Evolutionary conservation across 2,329 filamentous ascomycete genomes (phyloP).

Genomic region (Bipolaris gigantea): DNA sequence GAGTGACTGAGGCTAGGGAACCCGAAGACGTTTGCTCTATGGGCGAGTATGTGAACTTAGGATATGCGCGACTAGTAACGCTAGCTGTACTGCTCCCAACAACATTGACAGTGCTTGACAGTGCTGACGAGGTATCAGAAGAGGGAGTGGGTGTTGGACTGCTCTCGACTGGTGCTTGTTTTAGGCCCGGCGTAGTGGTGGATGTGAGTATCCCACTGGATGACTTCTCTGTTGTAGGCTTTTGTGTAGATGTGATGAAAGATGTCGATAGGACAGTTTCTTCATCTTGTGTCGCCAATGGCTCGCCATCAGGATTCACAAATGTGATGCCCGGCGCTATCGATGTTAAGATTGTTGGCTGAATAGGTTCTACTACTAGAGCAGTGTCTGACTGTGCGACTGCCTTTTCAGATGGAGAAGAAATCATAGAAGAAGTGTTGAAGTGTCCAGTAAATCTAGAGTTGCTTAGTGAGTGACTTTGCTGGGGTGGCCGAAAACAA

Average conservation of each 20-base stretch:
- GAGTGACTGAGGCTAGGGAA: constrained; percentile 9
- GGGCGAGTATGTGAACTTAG: constrained; percentile 33
- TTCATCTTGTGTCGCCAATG: constrained; percentile 34
- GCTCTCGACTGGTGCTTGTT: constrained; percentile 10
- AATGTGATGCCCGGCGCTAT: constrained; percentile 39
- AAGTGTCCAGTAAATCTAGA: constrained; percentile 32
- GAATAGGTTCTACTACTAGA: constrained; percentile 39
- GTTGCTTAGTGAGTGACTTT: constrained; percentile 12
- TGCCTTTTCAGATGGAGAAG: constrained; percentile 10
- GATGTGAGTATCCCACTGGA: constrained; percentile 16
- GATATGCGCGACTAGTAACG: constrained; percentile 16
- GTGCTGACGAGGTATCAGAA: neutral
- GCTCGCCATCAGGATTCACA: constrained; percentile 33
- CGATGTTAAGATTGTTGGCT: constrained; percentile 31
- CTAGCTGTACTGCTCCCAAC: constrained; percentile 21
- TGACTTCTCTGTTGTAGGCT: constrained; percentile 13
- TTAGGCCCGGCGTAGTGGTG: constrained; percentile 6
- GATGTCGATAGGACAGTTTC: constrained; percentile 37
- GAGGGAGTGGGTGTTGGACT: constrained; percentile 7
- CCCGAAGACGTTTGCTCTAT: constrained; percentile 18
- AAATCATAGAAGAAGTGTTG: constrained; percentile 22
- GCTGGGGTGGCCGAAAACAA: neutral
- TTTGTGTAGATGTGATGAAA: constrained; percentile 31
- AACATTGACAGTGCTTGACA: constrained; percentile 18
- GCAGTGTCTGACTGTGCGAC: constrained; percentile 36